Evolutionary conservation across 495 filamentous ascomycete species (phyloP).

Genomic region (Echria macrotheca): DNA sequence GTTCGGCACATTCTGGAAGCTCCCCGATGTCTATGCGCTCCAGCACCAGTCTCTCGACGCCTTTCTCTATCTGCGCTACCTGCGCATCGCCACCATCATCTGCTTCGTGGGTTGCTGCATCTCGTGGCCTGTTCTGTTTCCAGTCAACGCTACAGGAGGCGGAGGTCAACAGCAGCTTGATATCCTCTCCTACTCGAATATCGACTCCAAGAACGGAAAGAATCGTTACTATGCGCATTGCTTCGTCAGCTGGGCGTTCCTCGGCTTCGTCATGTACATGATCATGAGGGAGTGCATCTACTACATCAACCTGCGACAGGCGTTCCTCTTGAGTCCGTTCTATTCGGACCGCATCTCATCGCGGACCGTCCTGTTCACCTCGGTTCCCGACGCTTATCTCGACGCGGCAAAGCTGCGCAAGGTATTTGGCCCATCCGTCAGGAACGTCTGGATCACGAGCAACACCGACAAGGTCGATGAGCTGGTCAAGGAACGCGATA

Average conservation of each 20-base stretch:
- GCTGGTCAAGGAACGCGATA: constrained; percentile 77
- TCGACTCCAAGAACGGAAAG: constrained; percentile 43
- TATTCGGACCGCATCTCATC: constrained; percentile 89
- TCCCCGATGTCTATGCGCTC: constrained; percentile 78
- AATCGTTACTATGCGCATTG: constrained; percentile 73
- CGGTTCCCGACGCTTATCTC: constrained; percentile 72
- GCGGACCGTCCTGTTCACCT: constrained; percentile 85
- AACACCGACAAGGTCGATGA: constrained; percentile 79
- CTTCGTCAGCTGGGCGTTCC: constrained; percentile 69
- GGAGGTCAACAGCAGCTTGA: constrained; percentile 62
- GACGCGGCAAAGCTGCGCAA: constrained; percentile 65
- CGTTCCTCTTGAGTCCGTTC: constrained; percentile 81
- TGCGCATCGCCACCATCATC: constrained; percentile 65
- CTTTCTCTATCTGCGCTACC: constrained; percentile 80
- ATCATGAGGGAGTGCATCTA: constrained; percentile 88
- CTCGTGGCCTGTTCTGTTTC: constrained; percentile 81
- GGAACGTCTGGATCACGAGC: constrained; percentile 79
- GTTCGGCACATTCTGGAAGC: constrained; percentile 68
- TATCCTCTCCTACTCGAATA: constrained; percentile 71
- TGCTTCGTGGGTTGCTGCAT: constrained; percentile 76
- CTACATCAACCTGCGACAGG: constrained; percentile 94
- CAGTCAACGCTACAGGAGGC: constrained; percentile 79
- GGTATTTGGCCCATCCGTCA: constrained; percentile 75
- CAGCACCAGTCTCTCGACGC: constrained; percentile 87
- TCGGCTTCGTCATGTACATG: constrained; percentile 81